Percentiles rank a stretch among this genome's conserved stretches.
Conservation (phyloP, 2,329 filamentous ascomycete species). For the Neurospora sp. region DNA sequence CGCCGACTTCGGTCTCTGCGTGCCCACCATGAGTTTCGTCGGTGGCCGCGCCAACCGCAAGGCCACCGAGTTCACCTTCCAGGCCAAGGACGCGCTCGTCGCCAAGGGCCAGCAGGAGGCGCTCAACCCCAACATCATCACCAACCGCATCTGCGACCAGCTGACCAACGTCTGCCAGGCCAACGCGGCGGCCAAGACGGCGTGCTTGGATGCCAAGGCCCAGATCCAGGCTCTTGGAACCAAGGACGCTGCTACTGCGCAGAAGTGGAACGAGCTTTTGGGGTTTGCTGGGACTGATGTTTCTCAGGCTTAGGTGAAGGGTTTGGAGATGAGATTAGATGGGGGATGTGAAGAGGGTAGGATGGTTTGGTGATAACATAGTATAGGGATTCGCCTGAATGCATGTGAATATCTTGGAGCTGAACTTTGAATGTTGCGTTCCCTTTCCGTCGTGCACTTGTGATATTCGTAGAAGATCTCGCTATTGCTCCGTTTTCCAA, state of each 20-base stretch:
- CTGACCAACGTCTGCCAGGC: constrained; percentile 56
- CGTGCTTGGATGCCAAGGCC: constrained; percentile 42
- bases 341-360: not conserved
- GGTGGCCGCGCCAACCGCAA: constrained; percentile 46
- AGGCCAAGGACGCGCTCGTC: constrained; percentile 51
- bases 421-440: not conserved
- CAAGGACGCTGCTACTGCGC: constrained; percentile 27
- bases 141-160: constrained; percentile 61
- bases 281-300: constrained; percentile 29
- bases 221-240: constrained; percentile 22
- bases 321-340: not conserved
- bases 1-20: constrained; percentile 43
- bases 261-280: constrained; percentile 31
- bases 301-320: not conserved
- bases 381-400: not conserved
- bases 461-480: not conserved
- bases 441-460: not conserved
- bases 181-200: constrained; percentile 45
- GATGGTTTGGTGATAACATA: not conserved
- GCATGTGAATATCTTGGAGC: not conserved
- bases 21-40: constrained; percentile 49
- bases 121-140: constrained; percentile 64
- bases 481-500: not conserved
- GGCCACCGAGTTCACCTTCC: constrained; percentile 55
- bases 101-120: constrained; percentile 55